phyloP scores from a whole-genome alignment of 805 yeast genomes.

The Saccharomycopsis javanensis region DNA sequence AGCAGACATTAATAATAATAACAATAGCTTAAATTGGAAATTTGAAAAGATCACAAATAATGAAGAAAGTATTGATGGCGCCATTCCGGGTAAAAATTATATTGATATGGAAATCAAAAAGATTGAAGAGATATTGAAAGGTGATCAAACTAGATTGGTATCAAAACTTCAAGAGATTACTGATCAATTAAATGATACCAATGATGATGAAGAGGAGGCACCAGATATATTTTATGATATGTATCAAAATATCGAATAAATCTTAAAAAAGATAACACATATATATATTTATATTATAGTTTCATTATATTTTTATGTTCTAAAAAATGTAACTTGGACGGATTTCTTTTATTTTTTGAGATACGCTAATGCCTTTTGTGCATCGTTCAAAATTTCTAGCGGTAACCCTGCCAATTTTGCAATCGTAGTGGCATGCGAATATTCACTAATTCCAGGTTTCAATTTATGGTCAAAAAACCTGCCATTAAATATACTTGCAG shows the following conservation, averaged over 20 bases:
- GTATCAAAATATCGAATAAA: neutral
- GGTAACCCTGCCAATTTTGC: slow-evolving; percentile 81
- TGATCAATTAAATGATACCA: neutral
- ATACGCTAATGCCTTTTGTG: slow-evolving; percentile 25
- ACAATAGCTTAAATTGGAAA: neutral
- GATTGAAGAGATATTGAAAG: neutral
- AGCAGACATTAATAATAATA: neutral
- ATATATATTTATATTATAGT: neutral
- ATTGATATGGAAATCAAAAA: neutral
- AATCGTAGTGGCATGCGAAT: slow-evolving; percentile 68
- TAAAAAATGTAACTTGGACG: neutral
- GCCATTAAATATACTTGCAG: slow-evolving; percentile 9
- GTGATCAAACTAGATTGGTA: neutral
- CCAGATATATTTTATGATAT: neutral
- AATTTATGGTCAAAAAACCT: slow-evolving; percentile 42
- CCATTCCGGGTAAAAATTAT: neutral
- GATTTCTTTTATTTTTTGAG: neutral
- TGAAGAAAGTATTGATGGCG: neutral
- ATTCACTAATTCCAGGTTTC: slow-evolving; percentile 55
- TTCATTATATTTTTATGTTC: neutral
- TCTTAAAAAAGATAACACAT: neutral
- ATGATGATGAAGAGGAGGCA: neutral
- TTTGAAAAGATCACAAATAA: neutral
- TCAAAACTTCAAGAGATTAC: neutral
- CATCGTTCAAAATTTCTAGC: slow-evolving; percentile 41